phyloP scores from a whole-genome alignment of 345 rosid species.

The Eucalyptus marginata region DNA sequence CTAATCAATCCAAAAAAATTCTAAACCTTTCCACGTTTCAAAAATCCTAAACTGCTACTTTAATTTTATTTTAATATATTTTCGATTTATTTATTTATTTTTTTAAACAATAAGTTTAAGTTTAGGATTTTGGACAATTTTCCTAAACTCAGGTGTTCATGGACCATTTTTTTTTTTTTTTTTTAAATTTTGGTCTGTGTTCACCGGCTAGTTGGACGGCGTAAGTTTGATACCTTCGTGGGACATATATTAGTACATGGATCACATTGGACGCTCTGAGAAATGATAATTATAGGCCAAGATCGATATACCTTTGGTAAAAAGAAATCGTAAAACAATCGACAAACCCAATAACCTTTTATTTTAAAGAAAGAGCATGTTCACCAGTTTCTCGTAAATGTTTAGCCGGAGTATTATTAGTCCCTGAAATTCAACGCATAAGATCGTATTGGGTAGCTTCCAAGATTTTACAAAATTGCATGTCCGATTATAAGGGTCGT shows the following conservation, averaged over 20 bases:
- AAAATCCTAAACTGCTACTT: no score
- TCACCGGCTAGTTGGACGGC: no score
- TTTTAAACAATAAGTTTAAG: no score
- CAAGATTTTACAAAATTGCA: background rate
- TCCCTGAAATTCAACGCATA: background rate
- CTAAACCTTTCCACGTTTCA: no score
- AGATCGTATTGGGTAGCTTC: background rate
- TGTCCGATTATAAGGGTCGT: background rate
- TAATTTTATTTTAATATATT: no score
- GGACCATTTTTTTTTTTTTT: no score
- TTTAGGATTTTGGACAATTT: no score
- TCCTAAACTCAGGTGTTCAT: no score
- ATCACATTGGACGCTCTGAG: background rate
- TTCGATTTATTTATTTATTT: no score
- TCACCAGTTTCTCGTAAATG: constrained; percentile 26
- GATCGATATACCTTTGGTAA: background rate
- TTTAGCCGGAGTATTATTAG: constrained; percentile 10
- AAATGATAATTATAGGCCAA: background rate
- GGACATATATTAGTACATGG: background rate
- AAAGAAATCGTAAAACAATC: background rate
- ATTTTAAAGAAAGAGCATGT: constrained; percentile 12
- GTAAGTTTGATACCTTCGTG: background rate
- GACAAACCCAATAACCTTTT: background rate
- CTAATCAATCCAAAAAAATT: no score
- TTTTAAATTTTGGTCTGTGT: no score